Percentiles rank a stretch among this genome's conserved stretches.
phyloP scores from a whole-genome alignment of 352 stramenopile species.

The Phytophthora uliginosa region DNA sequence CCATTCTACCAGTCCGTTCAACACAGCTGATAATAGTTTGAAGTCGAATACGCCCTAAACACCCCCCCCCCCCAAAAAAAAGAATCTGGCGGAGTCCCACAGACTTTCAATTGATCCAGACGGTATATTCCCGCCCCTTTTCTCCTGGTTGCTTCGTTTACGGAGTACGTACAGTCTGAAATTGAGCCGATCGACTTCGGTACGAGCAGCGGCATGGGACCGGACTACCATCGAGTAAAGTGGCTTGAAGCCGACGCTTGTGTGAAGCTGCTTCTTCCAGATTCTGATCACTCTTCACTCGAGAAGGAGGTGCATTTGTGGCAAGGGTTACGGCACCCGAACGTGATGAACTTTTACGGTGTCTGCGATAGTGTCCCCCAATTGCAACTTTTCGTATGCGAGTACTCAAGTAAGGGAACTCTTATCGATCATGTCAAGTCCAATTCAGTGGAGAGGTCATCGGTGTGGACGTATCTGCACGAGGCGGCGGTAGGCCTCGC shows the following conservation, averaged over 20 bases:
- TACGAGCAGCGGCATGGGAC: background rate
- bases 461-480: slow-evolving; percentile 8
- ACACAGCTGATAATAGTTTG: too few relatives aligned
- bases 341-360: slow-evolving; percentile 31
- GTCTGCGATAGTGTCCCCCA: slow-evolving; percentile 1
- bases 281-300: background rate
- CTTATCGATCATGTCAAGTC: slow-evolving; percentile 1
- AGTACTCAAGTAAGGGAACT: slow-evolving; percentile 12
- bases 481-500: slow-evolving; percentile 14
- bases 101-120: too few relatives aligned
- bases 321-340: slow-evolving; percentile 17
- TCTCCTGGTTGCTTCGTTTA: too few relatives aligned
- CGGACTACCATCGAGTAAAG: slow-evolving; percentile 6
- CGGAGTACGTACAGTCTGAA: too few relatives aligned
- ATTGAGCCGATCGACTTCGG: slow-evolving; percentile 1
- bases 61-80: too few relatives aligned
- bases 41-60: too few relatives aligned
- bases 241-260: slow-evolving; percentile 20
- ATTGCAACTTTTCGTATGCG: slow-evolving; percentile 24
- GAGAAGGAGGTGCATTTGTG: slow-evolving; percentile 5
- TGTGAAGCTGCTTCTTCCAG: slow-evolving; percentile 10
- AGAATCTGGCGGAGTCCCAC: too few relatives aligned
- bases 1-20: too few relatives aligned
- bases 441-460: background rate
- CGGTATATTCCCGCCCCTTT: too few relatives aligned